These are phyloP conservation scores for Sphaerulina populicola DNA, from an alignment of 2,329 filamentous ascomycete genomes.

Conservation along the genomic window DNA sequence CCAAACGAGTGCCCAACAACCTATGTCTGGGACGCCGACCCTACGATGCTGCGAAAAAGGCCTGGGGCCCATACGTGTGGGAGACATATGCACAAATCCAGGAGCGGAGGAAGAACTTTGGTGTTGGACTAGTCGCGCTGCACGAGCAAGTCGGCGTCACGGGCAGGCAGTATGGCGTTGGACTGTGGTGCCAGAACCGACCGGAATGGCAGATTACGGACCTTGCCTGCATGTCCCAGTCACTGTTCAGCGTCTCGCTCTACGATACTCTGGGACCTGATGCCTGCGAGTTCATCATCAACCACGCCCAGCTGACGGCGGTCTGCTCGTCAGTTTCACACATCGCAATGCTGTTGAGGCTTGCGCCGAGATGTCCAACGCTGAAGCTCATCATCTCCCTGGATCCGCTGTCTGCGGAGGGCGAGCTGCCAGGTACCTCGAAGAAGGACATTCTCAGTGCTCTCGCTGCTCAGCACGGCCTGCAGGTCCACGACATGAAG, in stretches of 20 bases:
- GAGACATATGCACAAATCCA: conserved; percentile 73
- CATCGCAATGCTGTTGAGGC: conserved; percentile 70
- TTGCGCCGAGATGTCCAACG: conserved; percentile 65
- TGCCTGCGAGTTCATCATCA: conserved; percentile 89
- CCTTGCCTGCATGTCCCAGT: conserved; percentile 77
- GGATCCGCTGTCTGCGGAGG: conserved; percentile 68
- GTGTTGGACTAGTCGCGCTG: conserved; percentile 74
- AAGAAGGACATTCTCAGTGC: conserved; percentile 71
- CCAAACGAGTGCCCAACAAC: conserved; percentile 54
- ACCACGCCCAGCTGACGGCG: conserved; percentile 68
- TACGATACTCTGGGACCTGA: conserved; percentile 94
- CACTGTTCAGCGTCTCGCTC: conserved; percentile 81
- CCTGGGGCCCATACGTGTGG: conserved; percentile 73
- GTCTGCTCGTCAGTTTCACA: conserved; percentile 74
- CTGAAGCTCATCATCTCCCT: conserved; percentile 84
- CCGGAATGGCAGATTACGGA: conserved; percentile 87
- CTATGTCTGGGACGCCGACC: conserved; percentile 72
- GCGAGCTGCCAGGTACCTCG: conserved; percentile 63
- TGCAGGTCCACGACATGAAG: conserved; percentile 68
- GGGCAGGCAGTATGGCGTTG: conserved; percentile 62
- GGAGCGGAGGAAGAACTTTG: conserved; percentile 71
- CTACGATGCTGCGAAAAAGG: conserved; percentile 66
- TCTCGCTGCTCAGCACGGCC: conserved; percentile 63
- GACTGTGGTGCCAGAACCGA: conserved; percentile 79
- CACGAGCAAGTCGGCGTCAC: conserved; percentile 64